Evolutionary conservation across 2,329 filamentous ascomycete species (phyloP).

Genomic region (Cryoendolithus antarcticus): DNA sequence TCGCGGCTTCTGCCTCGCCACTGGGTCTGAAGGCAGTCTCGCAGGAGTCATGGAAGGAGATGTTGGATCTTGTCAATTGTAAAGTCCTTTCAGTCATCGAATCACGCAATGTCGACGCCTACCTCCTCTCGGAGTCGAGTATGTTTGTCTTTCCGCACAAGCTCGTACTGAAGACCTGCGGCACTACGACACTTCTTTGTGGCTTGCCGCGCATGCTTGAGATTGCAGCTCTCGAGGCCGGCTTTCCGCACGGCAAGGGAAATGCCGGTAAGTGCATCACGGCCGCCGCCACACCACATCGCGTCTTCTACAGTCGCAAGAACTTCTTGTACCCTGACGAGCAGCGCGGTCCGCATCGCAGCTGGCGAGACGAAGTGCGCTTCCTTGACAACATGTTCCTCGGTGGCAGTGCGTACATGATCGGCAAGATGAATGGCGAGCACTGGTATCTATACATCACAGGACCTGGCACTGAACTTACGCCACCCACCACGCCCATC

Average conservation of each 20-base stretch:
- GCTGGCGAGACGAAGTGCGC: conserved; percentile 93
- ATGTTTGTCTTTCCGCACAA: conserved; percentile 99
- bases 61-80: conserved; percentile 98
- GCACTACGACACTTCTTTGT: conserved; percentile 83
- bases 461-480: conserved; percentile 65
- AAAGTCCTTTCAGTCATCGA: conserved; percentile 91
- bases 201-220: conserved; percentile 84
- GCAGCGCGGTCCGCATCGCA: conserved; percentile 86
- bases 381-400: conserved; percentile 86
- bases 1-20: conserved; percentile 58
- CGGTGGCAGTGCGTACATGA: conserved; percentile 95
- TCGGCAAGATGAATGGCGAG: conserved; percentile 99
- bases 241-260: conserved; percentile 73
- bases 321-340: conserved; percentile 94
- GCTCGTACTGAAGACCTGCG: conserved; percentile 95
- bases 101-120: conserved; percentile 89
- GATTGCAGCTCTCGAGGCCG: conserved; percentile 75
- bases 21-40: conserved; percentile 77
- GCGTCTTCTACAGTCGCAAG: conserved; percentile 98
- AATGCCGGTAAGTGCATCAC: conserved; percentile 53
- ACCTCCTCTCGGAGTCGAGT: conserved; percentile 95
- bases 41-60: conserved; percentile 78
- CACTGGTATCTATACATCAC: conserved; percentile 99
- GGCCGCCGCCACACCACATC: conserved; percentile 75
- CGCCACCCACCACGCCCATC: conserved; percentile 66